These are phyloP conservation scores for Meripilus lineatus DNA, from an alignment of 1,284 basidiomycete species.

Conservation along the genomic window DNA sequence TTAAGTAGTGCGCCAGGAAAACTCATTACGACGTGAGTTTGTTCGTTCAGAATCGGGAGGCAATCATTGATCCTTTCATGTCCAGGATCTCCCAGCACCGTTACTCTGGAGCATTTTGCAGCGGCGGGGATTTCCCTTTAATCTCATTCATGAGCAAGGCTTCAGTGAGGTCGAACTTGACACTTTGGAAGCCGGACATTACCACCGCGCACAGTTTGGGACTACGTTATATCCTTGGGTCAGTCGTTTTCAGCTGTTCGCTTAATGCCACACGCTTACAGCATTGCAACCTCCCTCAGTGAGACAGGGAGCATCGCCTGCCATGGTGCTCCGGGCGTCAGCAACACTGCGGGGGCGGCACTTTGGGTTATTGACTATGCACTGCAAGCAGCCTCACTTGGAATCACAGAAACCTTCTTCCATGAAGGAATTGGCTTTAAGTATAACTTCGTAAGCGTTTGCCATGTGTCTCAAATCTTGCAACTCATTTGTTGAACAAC, in stretches of 20 bases:
- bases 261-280: neutral
- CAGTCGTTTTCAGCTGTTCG: constrained; percentile 17
- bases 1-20: constrained; percentile 28
- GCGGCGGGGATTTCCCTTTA: constrained; percentile 42
- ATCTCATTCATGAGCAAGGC: constrained; percentile 59
- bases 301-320: constrained; percentile 33
- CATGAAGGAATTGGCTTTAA: constrained; percentile 41
- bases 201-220: constrained; percentile 38
- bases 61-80: constrained; percentile 5
- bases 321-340: constrained; percentile 61
- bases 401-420: constrained; percentile 33
- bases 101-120: constrained; percentile 56
- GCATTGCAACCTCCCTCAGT: constrained; percentile 2
- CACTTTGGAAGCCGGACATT: constrained; percentile 46
- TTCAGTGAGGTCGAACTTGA: constrained; percentile 53
- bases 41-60: neutral
- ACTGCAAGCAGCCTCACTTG: constrained; percentile 39
- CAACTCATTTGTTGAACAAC: neutral
- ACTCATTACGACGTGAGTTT: constrained; percentile 27
- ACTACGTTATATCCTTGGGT: constrained; percentile 58
- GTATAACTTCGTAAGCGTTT: constrained; percentile 40
- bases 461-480: too few species aligned
- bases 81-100: constrained; percentile 58
- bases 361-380: constrained; percentile 67
- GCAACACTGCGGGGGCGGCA: constrained; percentile 65